Percentiles rank a stretch among this genome's conserved stretches.
These are phyloP conservation scores for Simplicillium aogashimaense DNA, from an alignment of 2,329 filamentous ascomycete species.

Conservation along the genomic window DNA sequence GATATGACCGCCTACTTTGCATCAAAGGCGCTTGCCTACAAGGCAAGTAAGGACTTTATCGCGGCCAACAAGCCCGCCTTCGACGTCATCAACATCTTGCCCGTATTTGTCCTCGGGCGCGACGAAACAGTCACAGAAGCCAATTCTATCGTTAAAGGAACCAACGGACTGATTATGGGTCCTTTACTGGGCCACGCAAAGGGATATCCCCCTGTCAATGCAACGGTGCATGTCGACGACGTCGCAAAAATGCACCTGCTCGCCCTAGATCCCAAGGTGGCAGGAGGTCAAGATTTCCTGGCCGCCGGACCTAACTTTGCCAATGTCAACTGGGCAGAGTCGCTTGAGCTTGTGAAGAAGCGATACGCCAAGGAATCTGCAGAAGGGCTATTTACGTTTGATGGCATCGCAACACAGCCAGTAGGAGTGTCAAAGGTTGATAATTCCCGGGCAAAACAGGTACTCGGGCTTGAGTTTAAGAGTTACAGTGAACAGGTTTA, in stretches of 20 bases:
- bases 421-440: not conserved
- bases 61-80: constrained; percentile 20
- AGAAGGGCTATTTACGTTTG: not conserved
- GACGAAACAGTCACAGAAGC: constrained; percentile 20
- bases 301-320: not conserved
- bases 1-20: constrained; percentile 23
- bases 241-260: not conserved
- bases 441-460: not conserved
- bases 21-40: constrained; percentile 23
- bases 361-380: not conserved
- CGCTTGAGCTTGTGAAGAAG: not conserved
- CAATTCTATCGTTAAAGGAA: constrained; percentile 8
- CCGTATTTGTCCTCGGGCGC: constrained; percentile 24
- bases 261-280: not conserved
- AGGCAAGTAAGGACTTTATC: constrained; percentile 22
- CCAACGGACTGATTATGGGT: not conserved
- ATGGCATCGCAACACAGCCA: not conserved
- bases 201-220: not conserved
- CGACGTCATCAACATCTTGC: constrained; percentile 24
- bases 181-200: not conserved
- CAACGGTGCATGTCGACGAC: not conserved
- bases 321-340: not conserved
- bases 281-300: not conserved
- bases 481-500: not conserved
- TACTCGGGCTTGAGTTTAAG: not conserved